Base-by-base conservation (phyloP, 2,329 filamentous ascomycete genomes). In the Xylaria sp. region DNA sequence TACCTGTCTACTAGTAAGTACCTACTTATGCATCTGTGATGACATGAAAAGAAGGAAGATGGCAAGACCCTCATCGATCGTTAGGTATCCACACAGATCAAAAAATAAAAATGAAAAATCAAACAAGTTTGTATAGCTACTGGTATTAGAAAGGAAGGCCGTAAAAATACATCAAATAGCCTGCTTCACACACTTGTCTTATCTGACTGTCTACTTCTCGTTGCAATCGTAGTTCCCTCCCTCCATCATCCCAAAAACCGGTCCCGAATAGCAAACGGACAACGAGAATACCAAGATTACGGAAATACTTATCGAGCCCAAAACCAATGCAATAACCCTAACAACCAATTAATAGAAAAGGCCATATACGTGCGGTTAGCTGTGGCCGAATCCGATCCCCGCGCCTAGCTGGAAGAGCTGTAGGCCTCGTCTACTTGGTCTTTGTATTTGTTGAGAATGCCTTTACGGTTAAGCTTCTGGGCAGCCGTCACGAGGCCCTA, bases 401-500 rank as follows among this genome's bases (percentile, higher is more conserved):
- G 65, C 49, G 10, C 26, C 70, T 77, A 77, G 69, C 74, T 74
- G 1, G 77, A 77, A 36, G 78, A 74, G 68, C 83, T 83, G 72
- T 92, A 92, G 1, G 89, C 89, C 74, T 82, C 82, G 72, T 87
- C 83, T 46, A 93, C 86, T 65, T 91, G 85, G 71, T 85, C 85
- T 80, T 88, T 80, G 81, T 87, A 91, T 74, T 86, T 87, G 48
- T 84, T 80, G 59, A 90, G 79, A 68, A 93, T 91, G 74, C 86
- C 88, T 82, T 88, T 91, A 74, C 90, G 86, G 81, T 92, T 91
- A 59, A 93, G 83, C 77, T 93, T 93, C 80, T 92, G 90, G 2
- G 90, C 90, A 11, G 90, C 89, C 57, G 90, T 92, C 64, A 90
- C 87, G 65, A 89, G 84, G 65, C 85, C 84, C 90, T 92, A 72